Percentiles rank a stretch among this genome's conserved stretches.
These are phyloP conservation scores for Pharus latifolius DNA, from an alignment of 176 grass and related monocot species.

Conservation along the genomic window DNA sequence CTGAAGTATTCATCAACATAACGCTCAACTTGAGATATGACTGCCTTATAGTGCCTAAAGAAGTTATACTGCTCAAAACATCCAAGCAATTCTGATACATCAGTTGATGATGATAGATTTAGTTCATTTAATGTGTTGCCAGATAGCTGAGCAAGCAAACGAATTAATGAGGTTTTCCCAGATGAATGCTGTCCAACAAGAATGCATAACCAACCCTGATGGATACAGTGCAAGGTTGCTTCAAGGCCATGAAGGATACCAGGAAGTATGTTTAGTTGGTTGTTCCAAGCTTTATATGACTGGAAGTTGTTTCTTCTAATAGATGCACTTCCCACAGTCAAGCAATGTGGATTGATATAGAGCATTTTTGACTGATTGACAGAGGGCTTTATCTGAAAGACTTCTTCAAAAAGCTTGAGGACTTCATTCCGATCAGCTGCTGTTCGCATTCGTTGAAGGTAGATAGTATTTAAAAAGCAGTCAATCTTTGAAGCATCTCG, in stretches of 20 bases:
- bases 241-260: slow-evolving; percentile 59
- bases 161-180: slow-evolving; percentile 87
- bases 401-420: slow-evolving; percentile 64
- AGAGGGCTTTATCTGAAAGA: slow-evolving; percentile 45
- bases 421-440: slow-evolving; percentile 65
- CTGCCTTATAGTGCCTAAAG: slow-evolving; percentile 65
- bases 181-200: slow-evolving; percentile 77
- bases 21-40: slow-evolving; percentile 54
- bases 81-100: slow-evolving; percentile 88
- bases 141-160: slow-evolving; percentile 79
- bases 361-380: slow-evolving; percentile 59
- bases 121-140: slow-evolving; percentile 77
- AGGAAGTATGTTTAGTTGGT: slow-evolving; percentile 68
- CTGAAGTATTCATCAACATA: slow-evolving; percentile 79
- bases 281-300: slow-evolving; percentile 42
- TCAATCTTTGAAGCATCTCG: slow-evolving; percentile 34
- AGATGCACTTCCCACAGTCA: slow-evolving; percentile 63
- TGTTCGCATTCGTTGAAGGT: slow-evolving; percentile 90
- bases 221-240: slow-evolving; percentile 69
- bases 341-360: slow-evolving; percentile 50
- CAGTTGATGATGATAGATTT: slow-evolving; percentile 84
- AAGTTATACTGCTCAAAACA: slow-evolving; percentile 97
- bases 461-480: slow-evolving; percentile 76
- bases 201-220: slow-evolving; percentile 84
- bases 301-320: slow-evolving; percentile 55